Evolutionary conservation across 176 grass and related monocot species (phyloP).

Genomic region (Pontederia crassipes): DNA sequence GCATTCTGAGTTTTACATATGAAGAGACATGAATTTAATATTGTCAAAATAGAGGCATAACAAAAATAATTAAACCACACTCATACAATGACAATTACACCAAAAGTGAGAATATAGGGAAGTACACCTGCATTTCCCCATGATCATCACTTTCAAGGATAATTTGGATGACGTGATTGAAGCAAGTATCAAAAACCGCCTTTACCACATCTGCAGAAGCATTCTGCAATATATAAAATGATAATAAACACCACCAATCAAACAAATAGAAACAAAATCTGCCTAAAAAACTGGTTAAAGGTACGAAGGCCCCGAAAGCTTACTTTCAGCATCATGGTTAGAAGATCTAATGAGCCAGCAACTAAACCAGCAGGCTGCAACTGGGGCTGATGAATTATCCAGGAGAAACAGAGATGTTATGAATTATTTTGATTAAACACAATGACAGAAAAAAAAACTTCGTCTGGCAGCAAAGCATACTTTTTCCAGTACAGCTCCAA

Average conservation of each 20-base stretch:
- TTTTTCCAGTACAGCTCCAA: constrained; percentile 69
- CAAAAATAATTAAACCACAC: constrained; percentile 9
- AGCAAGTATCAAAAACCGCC: constrained; percentile 73
- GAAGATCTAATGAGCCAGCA: constrained; percentile 80
- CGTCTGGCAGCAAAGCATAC: constrained; percentile 31
- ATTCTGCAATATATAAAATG: constrained; percentile 42
- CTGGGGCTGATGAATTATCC: constrained; percentile 50
- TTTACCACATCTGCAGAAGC: constrained; percentile 59
- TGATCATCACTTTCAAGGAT: constrained; percentile 92
- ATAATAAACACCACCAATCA: constrained; percentile 11
- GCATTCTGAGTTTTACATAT: constrained; percentile 67
- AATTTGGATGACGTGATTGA: constrained; percentile 69
- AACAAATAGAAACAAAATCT: constrained; percentile 1
- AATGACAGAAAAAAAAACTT: constrained; percentile 11
- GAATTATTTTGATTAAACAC: not conserved
- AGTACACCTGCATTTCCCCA: constrained; percentile 84
- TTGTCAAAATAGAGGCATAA: constrained; percentile 14
- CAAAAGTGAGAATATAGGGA: not conserved
- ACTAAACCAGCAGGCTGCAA: constrained; percentile 55
- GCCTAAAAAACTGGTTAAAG: not conserved
- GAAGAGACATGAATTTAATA: constrained; percentile 11
- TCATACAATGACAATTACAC: constrained; percentile 4
- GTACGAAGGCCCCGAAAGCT: constrained; percentile 9
- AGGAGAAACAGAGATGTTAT: constrained; percentile 12
- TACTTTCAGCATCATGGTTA: constrained; percentile 92